Evolutionary conservation across 805 yeast species (phyloP), one percentile per base, ranked within the genome.

Genomic region (Cyberlindnera sargentensis): DNA sequence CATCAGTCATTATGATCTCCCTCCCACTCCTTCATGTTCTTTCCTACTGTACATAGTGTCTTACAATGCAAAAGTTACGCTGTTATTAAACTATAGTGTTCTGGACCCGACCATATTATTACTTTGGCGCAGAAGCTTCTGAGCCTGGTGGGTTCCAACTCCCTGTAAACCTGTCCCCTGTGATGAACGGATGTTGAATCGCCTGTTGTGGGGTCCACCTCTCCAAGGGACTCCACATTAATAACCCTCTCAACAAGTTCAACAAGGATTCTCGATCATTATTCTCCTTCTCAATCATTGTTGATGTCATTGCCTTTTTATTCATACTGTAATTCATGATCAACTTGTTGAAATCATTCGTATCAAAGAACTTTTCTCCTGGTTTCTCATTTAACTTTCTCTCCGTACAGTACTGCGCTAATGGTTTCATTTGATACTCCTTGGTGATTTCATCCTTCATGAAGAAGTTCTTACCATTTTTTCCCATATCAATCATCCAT

Each of bases 121-220:
- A 8, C 24, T 6, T 8, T 23, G 36, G 25, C 24, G 25, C 36
- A 8, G 36, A 25, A 9, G 9, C 23, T 39, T 50, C 6, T 62
- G 49, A 20, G 9, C 73, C 72, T 3, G 79, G 79, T 15, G 81
- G 80, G 39, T 59, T 61, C 81, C 81, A 76, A 33, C 61, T 62
- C 5, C 80, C 83, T 8, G 62, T 61, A 55, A 76, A 81, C 44
- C 67, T 70, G 42, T 70, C 70, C 40, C 75, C 80, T 5, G 84
- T 84, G 20, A 93, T 78, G 62, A 93, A 93, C 0, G 98, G 97
- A 65, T 93, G 99, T 62, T 77, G 69, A 11, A 82, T 69, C 0
- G 98, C 99, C 62, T 93, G 97, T 52, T 88, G 96, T 9, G 99
- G 99, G 0, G 97, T 87, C 84, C 96, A 84, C 54, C 99, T 76